These are phyloP conservation scores for Boehmeria nivea DNA, from an alignment of 306 rosid species.

Conservation along the genomic window DNA sequence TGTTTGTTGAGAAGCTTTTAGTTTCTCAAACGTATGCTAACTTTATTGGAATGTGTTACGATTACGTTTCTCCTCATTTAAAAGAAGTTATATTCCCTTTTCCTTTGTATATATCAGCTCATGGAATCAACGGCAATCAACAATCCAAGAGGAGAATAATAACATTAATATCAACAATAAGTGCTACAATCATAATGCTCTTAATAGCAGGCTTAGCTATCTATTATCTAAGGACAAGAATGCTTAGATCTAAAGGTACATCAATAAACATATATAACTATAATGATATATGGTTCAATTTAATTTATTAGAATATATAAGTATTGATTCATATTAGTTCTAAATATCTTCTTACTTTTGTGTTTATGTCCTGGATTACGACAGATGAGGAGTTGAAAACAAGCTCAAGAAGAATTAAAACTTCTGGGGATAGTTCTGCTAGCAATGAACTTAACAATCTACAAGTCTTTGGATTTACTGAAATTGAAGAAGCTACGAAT, in stretches of 20 bases:
- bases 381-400: too few species aligned
- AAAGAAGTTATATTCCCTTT: background rate
- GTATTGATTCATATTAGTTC: too few species aligned
- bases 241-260: conserved; percentile 8
- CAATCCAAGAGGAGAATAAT: background rate
- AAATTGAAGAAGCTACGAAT: conserved; percentile 27
- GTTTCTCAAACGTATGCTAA: too few species aligned
- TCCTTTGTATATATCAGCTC: background rate
- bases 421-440: too few species aligned
- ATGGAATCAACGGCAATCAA: background rate
- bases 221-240: background rate
- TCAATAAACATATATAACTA: background rate
- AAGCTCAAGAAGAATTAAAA: too few species aligned
- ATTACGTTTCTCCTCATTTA: too few species aligned
- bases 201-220: background rate
- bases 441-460: conserved; percentile 25
- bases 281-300: background rate
- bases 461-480: conserved; percentile 16
- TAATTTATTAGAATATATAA: too few species aligned
- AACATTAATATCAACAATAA: background rate
- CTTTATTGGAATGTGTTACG: too few species aligned
- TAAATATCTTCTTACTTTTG: too few species aligned
- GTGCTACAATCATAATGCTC: background rate
- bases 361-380: too few species aligned
- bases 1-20: too few species aligned